phyloP scores from a whole-genome alignment of 257 asterid species.

The Plantago major region DNA sequence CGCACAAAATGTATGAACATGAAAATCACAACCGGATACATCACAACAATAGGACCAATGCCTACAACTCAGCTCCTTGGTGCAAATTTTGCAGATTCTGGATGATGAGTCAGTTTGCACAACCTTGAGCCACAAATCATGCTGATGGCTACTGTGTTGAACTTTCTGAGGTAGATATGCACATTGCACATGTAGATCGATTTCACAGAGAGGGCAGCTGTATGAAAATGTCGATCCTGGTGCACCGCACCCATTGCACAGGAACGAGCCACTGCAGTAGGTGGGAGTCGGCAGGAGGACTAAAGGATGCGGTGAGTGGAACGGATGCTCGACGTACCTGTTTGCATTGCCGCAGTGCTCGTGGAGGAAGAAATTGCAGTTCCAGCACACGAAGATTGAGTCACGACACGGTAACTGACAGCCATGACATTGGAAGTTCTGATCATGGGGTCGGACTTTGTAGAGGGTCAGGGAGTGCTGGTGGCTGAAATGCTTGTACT shows the following conservation, averaged over 20 bases:
- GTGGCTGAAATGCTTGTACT: conserved; percentile 66
- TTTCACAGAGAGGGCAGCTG: conserved; percentile 51
- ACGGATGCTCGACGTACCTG: conserved; percentile 55
- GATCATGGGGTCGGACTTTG: conserved; percentile 35
- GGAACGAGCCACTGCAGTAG: conserved; percentile 56
- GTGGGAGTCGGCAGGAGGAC: conserved; percentile 49
- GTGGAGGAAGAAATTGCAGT: conserved; percentile 63
- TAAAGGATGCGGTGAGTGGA: conserved; percentile 51
- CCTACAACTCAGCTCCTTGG: conserved; percentile 25
- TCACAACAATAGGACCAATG: conserved; percentile 50
- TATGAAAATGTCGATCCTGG: conserved; percentile 52
- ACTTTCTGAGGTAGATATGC: conserved; percentile 43
- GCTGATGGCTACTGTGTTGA: conserved; percentile 36
- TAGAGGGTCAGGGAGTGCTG: conserved; percentile 42
- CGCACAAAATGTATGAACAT: conserved; percentile 51
- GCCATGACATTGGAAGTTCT: conserved; percentile 48
- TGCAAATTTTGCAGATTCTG: conserved; percentile 40
- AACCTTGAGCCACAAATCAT: conserved; percentile 31
- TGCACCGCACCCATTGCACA: conserved; percentile 55
- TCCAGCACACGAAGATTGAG: conserved; percentile 55
- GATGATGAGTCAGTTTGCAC: not conserved
- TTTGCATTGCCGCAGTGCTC: conserved; percentile 68
- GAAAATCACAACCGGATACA: conserved; percentile 35
- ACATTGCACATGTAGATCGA: conserved; percentile 57
- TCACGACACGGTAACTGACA: conserved; percentile 40